Evolutionary conservation across 768 basidiomycete genomes (phyloP), one percentile per base, ranked within the genome.

Genomic region (Mycena vitilis): DNA sequence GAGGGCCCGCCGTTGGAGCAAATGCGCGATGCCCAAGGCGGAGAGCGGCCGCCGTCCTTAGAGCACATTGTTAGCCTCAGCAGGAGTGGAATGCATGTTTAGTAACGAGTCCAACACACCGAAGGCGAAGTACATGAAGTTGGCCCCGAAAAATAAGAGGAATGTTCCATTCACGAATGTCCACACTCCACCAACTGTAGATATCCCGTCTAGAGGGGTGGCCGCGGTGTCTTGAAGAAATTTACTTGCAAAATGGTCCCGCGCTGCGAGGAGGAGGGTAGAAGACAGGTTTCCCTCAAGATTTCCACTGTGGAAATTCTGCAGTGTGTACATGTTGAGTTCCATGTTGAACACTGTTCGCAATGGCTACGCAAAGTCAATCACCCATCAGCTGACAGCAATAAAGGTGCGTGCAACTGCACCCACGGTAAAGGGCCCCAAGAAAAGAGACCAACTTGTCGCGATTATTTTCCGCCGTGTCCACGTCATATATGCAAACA

Each of bases 401-500:
- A 30, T 30, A 5, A 30, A 30, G 30, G 30, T 5, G 30, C 30
- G 30, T 30, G 2, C 2, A 30, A 30, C n/a, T n/a, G 30, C 30
- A 30, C 30, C 30, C 11, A 11, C 11, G 40, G 18, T 56, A 37
- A 56, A 56, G 11, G 54, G 54, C 23, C 11, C 37, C 36, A 5
- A 40, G 23, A 56, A 37, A 16, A 40, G 22, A 9, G 54, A 56
- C 1, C 37, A 22, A 13, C 5, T 3, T 3, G 5, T 37, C 54
- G 57, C 4, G 23, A 58, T 30, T 10, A 58, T 18, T 34, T 20
- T n/a, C 22, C 57, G 11, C 10, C 22, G 45, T 30, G 57, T 58
- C 57, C 57, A 58, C 15, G 57, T 58, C 57, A 45, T 42, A 30
- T 58, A 25, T n/a, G 40, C 57, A 45, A 58, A 58, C 22, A 58